Percentiles rank a stretch among this genome's conserved stretches.
Conservation (phyloP, 129 eudicot species). For the Scalesia atractyloides region DNA sequence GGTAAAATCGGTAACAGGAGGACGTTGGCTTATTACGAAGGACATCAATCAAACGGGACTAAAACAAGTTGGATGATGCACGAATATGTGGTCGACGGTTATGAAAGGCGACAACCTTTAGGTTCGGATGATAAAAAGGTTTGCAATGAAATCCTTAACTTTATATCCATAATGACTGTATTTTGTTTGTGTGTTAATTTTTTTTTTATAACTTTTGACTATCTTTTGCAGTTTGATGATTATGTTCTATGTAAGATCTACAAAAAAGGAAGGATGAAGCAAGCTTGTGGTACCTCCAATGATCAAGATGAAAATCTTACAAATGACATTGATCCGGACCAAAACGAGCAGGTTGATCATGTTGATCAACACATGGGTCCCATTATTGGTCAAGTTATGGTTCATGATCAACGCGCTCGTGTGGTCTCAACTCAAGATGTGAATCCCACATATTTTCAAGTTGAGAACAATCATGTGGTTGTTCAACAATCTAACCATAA, state of each 20-base stretch:
- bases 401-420: too few relatives aligned
- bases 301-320: not conserved
- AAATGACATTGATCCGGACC: conserved; percentile 2
- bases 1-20: conserved; percentile 10
- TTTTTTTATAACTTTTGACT: not conserved
- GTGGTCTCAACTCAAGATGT: too few relatives aligned
- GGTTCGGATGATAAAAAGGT: conserved; percentile 3
- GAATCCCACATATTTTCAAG: too few relatives aligned
- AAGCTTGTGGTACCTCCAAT: not conserved
- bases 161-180: not conserved
- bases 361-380: too few relatives aligned
- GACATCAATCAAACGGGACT: not conserved
- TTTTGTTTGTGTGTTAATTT: not conserved
- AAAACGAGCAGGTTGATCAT: not conserved
- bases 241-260: conserved; percentile 26
- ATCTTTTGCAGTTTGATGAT: conserved; percentile 11
- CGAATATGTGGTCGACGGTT: conserved; percentile 26
- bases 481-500: too few relatives aligned
- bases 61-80: conserved; percentile 38
- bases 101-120: not conserved
- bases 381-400: too few relatives aligned
- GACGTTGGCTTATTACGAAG: conserved; percentile 18
- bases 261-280: not conserved
- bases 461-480: too few relatives aligned
- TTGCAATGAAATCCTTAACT: not conserved